Evolutionary conservation across 116 monocot species (phyloP).

Genomic region (Cymodocea nodosa): DNA sequence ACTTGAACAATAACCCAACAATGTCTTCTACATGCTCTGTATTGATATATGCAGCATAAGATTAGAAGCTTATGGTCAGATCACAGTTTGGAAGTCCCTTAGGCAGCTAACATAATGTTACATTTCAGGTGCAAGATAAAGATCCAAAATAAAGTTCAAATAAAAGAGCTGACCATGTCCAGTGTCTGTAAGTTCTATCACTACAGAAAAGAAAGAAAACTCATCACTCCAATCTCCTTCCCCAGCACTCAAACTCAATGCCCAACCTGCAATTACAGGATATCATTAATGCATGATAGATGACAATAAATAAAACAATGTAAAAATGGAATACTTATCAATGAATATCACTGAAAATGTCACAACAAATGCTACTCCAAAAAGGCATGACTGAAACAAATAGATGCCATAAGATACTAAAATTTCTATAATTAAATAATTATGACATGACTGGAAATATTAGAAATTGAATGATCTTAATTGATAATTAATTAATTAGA

Average conservation of each 20-base stretch:
- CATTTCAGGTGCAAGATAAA: background rate
- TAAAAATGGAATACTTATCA: background rate
- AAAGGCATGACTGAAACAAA: no score
- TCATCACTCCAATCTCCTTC: slow-evolving; percentile 64
- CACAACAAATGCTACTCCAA: no score
- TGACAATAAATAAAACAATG: background rate
- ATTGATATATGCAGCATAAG: background rate
- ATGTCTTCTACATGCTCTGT: slow-evolving; percentile 82
- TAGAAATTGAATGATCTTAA: no score
- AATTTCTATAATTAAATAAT: no score
- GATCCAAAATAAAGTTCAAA: slow-evolving; percentile 1
- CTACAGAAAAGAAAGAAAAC: slow-evolving; percentile 77
- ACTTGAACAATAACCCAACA: slow-evolving; percentile 85
- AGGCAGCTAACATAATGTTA: background rate
- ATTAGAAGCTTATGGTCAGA: background rate
- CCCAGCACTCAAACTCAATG: slow-evolving; percentile 67
- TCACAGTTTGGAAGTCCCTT: background rate
- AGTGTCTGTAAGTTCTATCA: slow-evolving; percentile 74
- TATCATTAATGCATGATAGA: background rate
- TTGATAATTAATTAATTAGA: no score
- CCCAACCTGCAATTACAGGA: slow-evolving; percentile 60
- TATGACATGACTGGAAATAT: no score
- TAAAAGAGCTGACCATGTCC: slow-evolving; percentile 56
- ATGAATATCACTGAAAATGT: background rate
- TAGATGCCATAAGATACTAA: no score